Conservation (phyloP, 768 basidiomycete species). For the Peribolospora kevripleyi region DNA sequence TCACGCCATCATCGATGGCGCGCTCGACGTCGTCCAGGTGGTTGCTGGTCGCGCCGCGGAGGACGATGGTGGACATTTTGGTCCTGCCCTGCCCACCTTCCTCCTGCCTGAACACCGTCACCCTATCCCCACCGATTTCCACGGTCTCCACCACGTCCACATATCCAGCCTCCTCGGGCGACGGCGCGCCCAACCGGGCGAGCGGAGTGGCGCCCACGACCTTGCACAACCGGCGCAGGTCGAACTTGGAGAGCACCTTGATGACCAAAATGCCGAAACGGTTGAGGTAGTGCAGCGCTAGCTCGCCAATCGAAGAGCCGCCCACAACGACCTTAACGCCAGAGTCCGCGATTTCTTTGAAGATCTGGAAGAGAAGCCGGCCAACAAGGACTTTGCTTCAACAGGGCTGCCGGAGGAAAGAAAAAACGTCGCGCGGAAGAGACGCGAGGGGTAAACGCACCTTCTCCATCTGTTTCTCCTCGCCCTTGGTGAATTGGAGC, state of each 20-base stretch:
- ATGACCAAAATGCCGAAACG: conserved; percentile 78
- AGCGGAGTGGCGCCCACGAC: conserved; percentile 92
- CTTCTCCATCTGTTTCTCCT: conserved; percentile 91
- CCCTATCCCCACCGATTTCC: conserved; percentile 92
- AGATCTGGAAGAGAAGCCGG: conserved; percentile 32
- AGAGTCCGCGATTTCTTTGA: conserved; percentile 89
- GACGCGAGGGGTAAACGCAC: conserved; percentile 8
- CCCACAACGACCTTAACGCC: conserved; percentile 86
- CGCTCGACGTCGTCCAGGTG: conserved; percentile 86
- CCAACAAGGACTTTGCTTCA: not conserved
- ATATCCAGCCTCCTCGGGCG: conserved; percentile 80
- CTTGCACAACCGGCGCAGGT: conserved; percentile 74
- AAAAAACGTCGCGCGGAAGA: not conserved
- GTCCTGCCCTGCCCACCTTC: conserved; percentile 57
- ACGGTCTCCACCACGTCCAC: conserved; percentile 85
- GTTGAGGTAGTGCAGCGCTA: conserved; percentile 90
- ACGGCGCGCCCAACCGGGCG: conserved; percentile 84
- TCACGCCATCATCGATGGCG: conserved; percentile 87
- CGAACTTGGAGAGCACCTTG: conserved; percentile 94
- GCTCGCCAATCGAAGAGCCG: conserved; percentile 77
- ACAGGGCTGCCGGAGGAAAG: not conserved
- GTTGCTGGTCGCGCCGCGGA: conserved; percentile 86
- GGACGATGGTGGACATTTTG: conserved; percentile 73
- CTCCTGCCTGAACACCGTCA: conserved; percentile 82
- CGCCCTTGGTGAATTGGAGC: conserved; percentile 84